phyloP scores from a whole-genome alignment of 2,329 filamentous ascomycete genomes.

The Hortaea werneckii region DNA sequence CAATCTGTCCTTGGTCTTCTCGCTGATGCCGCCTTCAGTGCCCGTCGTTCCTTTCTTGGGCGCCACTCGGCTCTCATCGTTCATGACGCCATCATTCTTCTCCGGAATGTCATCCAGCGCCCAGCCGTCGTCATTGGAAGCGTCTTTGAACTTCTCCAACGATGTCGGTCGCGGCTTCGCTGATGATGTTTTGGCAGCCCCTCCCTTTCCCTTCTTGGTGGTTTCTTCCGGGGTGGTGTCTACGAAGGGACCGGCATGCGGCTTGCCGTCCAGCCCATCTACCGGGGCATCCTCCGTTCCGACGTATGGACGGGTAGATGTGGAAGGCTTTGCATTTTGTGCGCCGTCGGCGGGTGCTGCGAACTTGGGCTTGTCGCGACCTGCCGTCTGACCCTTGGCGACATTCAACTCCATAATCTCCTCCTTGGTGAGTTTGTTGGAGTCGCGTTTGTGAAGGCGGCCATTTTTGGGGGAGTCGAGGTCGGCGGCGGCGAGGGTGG shows the following conservation, averaged over 20 bases:
- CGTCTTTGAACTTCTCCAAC: constrained; percentile 29
- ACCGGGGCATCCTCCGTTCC: constrained; percentile 76
- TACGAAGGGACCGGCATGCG: constrained; percentile 75
- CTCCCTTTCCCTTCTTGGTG: constrained; percentile 15
- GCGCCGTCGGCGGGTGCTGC: constrained; percentile 11
- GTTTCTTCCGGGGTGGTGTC: constrained; percentile 35
- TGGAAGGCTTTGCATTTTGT: constrained; percentile 11
- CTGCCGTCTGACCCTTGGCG: constrained; percentile 5
- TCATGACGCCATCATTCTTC: constrained; percentile 75
- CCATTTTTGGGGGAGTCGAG: constrained; percentile 3
- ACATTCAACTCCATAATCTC: constrained; percentile 7
- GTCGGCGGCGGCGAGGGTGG: constrained; percentile 46
- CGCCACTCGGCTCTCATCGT: constrained; percentile 64
- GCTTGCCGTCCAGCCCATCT: constrained; percentile 87
- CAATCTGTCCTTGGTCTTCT: constrained; percentile 70
- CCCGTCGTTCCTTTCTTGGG: constrained; percentile 82
- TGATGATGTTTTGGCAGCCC: constrained; percentile 10
- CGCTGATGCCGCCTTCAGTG: constrained; percentile 78
- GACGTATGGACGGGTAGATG: constrained; percentile 23
- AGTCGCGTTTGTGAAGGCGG: constrained; percentile 7
- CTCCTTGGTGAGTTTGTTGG: constrained; percentile 2
- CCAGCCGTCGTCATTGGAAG: constrained; percentile 31
- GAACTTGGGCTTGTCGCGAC: constrained; percentile 7
- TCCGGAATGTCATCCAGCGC: constrained; percentile 36
- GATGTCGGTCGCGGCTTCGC: constrained; percentile 25